Evolutionary conservation across 176 grass and related monocot genomes (phyloP), one percentile per base, ranked within the genome.

Genomic region (Tuctoria greenei): DNA sequence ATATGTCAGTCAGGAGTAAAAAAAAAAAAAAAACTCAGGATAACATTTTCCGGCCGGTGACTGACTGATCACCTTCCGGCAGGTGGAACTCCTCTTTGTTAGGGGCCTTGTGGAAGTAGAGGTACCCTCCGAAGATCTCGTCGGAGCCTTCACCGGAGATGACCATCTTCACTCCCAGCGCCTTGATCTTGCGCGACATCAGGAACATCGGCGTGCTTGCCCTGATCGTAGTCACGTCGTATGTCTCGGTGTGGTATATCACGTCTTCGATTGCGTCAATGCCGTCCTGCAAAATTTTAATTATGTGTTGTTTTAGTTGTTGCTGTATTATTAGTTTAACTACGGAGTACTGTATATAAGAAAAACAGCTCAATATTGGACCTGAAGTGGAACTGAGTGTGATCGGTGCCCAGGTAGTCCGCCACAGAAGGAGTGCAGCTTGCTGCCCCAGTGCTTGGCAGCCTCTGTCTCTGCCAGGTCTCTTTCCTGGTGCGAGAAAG

Each of bases 121-220:
- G 77, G 60, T 97, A 97, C 0, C 93, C 90, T 26, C 93, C 93
- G 18, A 93, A 93, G 47, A 93, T 82, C 81, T 97, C 93, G 39
- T 93, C 93, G 6, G 93, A 90, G 7, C 90, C 90, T 64, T 93
- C 93, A 5, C 90, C 90, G 12, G 90, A 97, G 78, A 97, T 89
- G 62, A 93, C 90, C 93, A 93, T 93, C 91, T 93, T 97, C 9
- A 97, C 93, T 40, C 90, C 88, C 4, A 97, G 83, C 38, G 93
- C 78, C 83, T 97, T 97, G 85, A 97, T 93, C 76, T 93, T 93
- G 11, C 88, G 88, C 0, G 88, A 91, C 83, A 97, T 97, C 5
- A 97, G 88, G 82, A 91, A 97, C 93, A 97, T 97, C 0, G 93
- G 93, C 4, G 88, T 97, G 77, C 93, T 97, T 1, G 93, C 90